Evolutionary conservation across 176 grass and related monocot species (phyloP).

Genomic region (Carex parvula): DNA sequence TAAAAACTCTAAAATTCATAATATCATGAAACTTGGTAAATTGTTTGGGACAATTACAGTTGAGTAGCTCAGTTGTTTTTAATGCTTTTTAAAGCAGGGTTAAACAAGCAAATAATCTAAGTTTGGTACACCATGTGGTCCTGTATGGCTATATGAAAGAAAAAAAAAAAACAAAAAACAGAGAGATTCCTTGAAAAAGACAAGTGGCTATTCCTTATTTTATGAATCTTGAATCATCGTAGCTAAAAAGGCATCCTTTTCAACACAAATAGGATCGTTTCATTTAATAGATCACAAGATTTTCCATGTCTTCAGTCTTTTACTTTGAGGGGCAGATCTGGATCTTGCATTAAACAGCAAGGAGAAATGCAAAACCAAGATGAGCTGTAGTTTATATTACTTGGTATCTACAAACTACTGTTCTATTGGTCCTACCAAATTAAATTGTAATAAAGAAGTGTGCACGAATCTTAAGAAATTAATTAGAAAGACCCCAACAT

Average conservation of each 20-base stretch:
- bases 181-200: slow-evolving; percentile 6
- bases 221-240: background rate
- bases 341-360: background rate
- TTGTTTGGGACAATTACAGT: no score
- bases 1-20: no score
- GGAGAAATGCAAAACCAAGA: background rate
- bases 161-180: background rate
- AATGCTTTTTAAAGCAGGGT: background rate
- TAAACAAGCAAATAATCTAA: background rate
- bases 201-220: background rate
- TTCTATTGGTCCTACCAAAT: background rate
- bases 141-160: background rate
- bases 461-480: background rate
- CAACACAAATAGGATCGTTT: background rate
- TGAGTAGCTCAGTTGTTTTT: no score
- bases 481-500: background rate
- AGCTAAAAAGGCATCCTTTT: background rate
- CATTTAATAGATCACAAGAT: background rate
- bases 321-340: background rate
- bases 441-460: background rate
- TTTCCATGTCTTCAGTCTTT: background rate
- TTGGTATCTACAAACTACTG: background rate
- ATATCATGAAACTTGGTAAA: background rate
- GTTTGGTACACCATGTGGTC: background rate
- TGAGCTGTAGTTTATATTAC: background rate